A percentile compares a stretch with the other conserved stretches of the same genome.
These are phyloP conservation scores for Pythium vanterpoolii DNA, from an alignment of 352 stramenopile genomes.

Conservation along the genomic window DNA sequence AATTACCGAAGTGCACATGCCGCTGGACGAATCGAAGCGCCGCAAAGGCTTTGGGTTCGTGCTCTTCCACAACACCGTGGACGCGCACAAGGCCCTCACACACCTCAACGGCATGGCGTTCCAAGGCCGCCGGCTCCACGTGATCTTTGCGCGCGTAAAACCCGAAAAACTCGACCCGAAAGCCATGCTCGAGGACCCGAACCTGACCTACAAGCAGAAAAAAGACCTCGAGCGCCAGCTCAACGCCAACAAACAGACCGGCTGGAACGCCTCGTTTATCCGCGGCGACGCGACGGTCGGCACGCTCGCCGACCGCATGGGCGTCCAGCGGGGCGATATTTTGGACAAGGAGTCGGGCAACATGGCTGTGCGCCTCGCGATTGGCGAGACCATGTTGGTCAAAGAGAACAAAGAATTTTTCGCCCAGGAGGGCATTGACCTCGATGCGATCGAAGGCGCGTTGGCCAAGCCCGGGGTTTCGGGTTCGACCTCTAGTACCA, in stretches of 20 bases:
- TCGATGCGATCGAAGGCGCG: conserved; percentile 90
- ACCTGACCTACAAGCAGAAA: conserved; percentile 86
- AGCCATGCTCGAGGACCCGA: conserved; percentile 53
- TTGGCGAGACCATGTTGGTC: conserved; percentile 97
- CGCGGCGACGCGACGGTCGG: conserved; percentile 70
- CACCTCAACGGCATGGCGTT: conserved; percentile 94
- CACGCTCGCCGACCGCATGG: conserved; percentile 82
- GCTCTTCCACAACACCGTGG: conserved; percentile 89
- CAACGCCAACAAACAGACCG: conserved; percentile 69
- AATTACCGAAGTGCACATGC: conserved; percentile 94
- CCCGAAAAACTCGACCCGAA: conserved; percentile 59
- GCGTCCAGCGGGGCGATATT: conserved; percentile 93
- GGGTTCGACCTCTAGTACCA: no score
- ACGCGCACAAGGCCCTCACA: conserved; percentile 87
- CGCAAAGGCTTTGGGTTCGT: conserved; percentile 98
- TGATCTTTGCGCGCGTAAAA: conserved; percentile 87
- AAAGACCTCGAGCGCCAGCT: conserved; percentile 90
- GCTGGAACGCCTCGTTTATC: conserved; percentile 96
- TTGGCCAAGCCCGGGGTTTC: conserved; percentile 59
- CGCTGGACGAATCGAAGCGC: conserved; percentile 93
- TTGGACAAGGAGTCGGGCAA: conserved; percentile 94
- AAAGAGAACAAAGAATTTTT: conserved; percentile 99
- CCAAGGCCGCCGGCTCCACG: conserved; percentile 94
- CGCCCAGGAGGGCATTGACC: conserved; percentile 90
- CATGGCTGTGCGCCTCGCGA: conserved; percentile 96